Conservation (phyloP, 441 rosid species). For the Croton laevigatus region DNA sequence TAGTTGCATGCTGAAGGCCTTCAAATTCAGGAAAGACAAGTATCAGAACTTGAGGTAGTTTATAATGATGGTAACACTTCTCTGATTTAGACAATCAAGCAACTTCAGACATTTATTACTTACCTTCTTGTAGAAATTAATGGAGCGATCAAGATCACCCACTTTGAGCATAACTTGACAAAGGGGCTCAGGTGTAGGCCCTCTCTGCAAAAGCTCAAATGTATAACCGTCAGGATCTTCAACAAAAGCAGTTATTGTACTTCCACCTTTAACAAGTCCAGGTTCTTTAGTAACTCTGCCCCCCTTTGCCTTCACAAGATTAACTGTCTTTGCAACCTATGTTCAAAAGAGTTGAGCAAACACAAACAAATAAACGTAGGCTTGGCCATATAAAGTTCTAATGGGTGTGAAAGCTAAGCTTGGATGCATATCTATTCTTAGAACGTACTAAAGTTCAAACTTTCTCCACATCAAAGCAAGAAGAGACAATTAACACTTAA, state of each 20-base stretch:
- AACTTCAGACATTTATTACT: slow-evolving; percentile 6
- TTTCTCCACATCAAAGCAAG: neutral
- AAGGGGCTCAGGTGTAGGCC: slow-evolving; percentile 74
- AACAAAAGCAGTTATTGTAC: slow-evolving; percentile 56
- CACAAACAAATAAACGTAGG: too few relatives aligned
- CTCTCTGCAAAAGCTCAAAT: slow-evolving; percentile 77
- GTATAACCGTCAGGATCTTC: slow-evolving; percentile 93
- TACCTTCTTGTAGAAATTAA: slow-evolving; percentile 79
- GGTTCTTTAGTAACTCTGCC: slow-evolving; percentile 76
- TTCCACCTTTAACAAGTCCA: slow-evolving; percentile 75
- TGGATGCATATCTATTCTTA: neutral
- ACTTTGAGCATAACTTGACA: slow-evolving; percentile 97
- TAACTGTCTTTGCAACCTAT: slow-evolving; percentile 51
- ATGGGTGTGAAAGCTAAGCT: neutral
- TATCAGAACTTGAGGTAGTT: slow-evolving; percentile 4
- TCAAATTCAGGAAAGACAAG: slow-evolving; percentile 11
- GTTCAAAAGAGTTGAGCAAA: slow-evolving; percentile 1
- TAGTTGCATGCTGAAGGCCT: slow-evolving; percentile 97
- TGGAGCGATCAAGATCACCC: slow-evolving; percentile 78
- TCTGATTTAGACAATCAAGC: slow-evolving; percentile 5
- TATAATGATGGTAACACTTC: neutral
- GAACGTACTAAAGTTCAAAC: neutral
- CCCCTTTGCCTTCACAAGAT: slow-evolving; percentile 62
- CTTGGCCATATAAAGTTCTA: neutral
- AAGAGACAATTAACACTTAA: neutral